A percentile compares a stretch with the other conserved stretches of the same genome.
Conservation (phyloP, 768 basidiomycete species). For the Amanita muscaria region DNA sequence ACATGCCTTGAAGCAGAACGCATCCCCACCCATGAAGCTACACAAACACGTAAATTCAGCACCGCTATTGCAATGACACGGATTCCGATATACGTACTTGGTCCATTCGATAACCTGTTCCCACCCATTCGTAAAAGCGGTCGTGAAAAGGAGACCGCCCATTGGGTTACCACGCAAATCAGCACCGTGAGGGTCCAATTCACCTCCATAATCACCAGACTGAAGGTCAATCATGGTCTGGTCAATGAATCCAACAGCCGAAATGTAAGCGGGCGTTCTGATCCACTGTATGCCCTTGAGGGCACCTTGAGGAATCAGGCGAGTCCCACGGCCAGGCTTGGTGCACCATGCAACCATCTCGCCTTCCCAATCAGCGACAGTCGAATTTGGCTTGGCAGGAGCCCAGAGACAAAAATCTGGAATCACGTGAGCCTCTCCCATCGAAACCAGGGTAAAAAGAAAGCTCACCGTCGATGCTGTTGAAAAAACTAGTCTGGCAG, state of each 20-base stretch:
- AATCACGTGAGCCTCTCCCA: neutral
- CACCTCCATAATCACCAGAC: conserved; percentile 57
- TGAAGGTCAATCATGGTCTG: conserved; percentile 49
- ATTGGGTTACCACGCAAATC: conserved; percentile 77
- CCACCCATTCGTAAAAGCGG: conserved; percentile 36
- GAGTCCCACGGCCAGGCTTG: conserved; percentile 61
- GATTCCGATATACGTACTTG: conserved; percentile 32
- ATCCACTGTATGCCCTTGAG: conserved; percentile 58
- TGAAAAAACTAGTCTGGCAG: conserved; percentile 55
- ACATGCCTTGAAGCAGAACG: conserved; percentile 69
- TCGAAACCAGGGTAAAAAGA: neutral
- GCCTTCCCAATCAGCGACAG: conserved; percentile 59
- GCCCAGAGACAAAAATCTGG: conserved; percentile 69
- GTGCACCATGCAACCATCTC: conserved; percentile 73
- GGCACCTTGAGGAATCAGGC: conserved; percentile 61
- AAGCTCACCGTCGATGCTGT: conserved; percentile 42
- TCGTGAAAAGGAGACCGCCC: conserved; percentile 63
- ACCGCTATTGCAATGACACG: neutral
- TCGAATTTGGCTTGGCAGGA: conserved; percentile 38
- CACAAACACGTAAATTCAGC: neutral
- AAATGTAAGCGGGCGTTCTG: conserved; percentile 48
- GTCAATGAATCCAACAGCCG: conserved; percentile 55
- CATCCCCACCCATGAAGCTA: conserved; percentile 62
- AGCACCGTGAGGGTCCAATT: conserved; percentile 71
- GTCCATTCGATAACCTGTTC: conserved; percentile 62